A percentile compares a stretch with the other conserved stretches of the same genome.
Conservation (phyloP, 352 stramenopile genomes). For the Pythium brassicae region DNA sequence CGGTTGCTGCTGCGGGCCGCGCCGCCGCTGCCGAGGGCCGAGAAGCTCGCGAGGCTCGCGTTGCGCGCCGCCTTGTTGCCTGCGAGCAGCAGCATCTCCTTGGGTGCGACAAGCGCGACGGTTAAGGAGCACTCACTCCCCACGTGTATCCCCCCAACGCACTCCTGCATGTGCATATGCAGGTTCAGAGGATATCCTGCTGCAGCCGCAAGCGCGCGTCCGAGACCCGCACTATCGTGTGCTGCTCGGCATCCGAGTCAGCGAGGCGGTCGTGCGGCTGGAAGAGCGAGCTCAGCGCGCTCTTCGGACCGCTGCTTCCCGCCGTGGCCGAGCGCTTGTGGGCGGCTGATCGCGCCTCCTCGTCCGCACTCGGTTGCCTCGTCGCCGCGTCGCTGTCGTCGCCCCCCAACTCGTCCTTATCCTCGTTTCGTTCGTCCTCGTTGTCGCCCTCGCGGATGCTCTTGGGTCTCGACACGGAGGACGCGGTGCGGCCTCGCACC, state of each 20-base stretch:
- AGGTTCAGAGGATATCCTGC: conserved; percentile 34
- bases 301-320: conserved; percentile 2
- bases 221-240: conserved; percentile 32
- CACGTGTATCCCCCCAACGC: background rate
- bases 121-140: conserved; percentile 5
- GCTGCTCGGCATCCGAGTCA: conserved; percentile 9
- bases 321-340: background rate
- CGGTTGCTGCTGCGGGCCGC: conserved; percentile 34
- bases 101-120: conserved; percentile 22
- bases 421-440: conserved; percentile 11
- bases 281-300: conserved; percentile 29
- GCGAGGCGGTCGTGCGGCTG: conserved; percentile 19
- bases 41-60: conserved; percentile 33
- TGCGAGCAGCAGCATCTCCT: conserved; percentile 67
- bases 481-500: conserved; percentile 3
- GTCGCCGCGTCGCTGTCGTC: conserved; percentile 10
- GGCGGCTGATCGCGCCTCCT: background rate
- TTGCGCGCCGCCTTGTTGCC: conserved; percentile 45
- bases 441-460: conserved; percentile 34
- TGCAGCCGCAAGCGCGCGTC: conserved; percentile 61
- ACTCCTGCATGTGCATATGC: background rate
- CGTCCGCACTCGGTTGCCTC: background rate
- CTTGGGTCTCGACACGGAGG: conserved; percentile 9
- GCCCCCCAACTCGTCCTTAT: background rate
- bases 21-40: conserved; percentile 1